Evolutionary conservation across 2,329 filamentous ascomycete genomes (phyloP).

Genomic region (Acephala macrosclerotiorum): DNA sequence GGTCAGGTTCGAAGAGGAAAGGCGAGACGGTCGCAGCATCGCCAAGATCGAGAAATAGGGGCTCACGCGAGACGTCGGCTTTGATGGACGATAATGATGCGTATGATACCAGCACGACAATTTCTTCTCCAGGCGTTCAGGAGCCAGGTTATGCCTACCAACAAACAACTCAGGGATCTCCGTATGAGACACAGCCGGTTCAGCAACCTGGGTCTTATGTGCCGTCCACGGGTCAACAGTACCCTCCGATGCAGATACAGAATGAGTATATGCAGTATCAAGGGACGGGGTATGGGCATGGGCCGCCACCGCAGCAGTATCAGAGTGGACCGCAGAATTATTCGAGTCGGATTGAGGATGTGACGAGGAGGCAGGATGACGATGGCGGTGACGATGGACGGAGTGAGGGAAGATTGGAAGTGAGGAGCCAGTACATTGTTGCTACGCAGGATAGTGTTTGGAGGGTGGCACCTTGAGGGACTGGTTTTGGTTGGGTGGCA

Average conservation of each 20-base stretch:
- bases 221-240: not conserved
- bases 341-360: constrained; percentile 29
- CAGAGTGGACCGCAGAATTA: not conserved
- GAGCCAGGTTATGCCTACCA: not conserved
- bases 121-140: not conserved
- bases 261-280: constrained; percentile 4
- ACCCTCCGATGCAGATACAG: not conserved
- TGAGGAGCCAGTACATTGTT: constrained; percentile 26
- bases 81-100: not conserved
- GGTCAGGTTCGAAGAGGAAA: not conserved
- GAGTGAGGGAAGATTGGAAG: not conserved
- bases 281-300: constrained; percentile 12
- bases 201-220: not conserved
- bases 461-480: not conserved
- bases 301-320: not conserved
- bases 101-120: not conserved
- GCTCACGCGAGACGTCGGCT: not conserved
- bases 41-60: not conserved
- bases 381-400: not conserved
- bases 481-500: too few species aligned
- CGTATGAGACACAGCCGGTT: too few species aligned
- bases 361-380: constrained; percentile 8
- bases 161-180: not conserved
- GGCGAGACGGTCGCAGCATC: not conserved
- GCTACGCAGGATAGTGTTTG: constrained; percentile 14